Conservation (phyloP, 768 basidiomycete genomes). For the Lactarius vividus region DNA sequence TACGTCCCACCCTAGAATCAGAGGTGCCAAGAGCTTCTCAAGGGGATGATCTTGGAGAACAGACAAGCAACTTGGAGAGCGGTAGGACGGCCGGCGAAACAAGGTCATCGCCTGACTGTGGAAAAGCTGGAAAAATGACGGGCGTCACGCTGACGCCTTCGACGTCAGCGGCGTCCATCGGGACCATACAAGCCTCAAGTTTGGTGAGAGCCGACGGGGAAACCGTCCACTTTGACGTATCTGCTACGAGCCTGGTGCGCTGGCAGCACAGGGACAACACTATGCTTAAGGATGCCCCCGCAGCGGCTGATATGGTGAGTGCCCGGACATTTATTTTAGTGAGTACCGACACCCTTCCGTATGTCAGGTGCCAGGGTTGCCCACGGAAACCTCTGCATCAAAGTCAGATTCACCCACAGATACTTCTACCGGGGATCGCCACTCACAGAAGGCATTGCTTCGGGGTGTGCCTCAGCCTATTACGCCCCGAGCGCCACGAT, state of each 20-base stretch:
- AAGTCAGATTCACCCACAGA: neutral
- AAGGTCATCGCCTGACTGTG: neutral
- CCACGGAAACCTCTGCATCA: neutral
- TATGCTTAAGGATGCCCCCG: neutral
- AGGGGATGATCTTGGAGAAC: neutral
- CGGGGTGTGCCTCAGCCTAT: neutral
- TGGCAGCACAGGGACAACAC: slow-evolving; percentile 19
- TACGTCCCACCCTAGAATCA: neutral
- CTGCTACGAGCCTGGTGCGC: neutral
- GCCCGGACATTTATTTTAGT: neutral
- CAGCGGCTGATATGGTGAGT: neutral
- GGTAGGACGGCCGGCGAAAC: neutral
- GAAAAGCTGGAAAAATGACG: neutral
- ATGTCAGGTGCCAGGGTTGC: neutral
- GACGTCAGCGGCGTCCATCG: neutral
- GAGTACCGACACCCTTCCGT: neutral
- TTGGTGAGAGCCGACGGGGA: neutral
- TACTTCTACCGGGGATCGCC: too few species aligned
- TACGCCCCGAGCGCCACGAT: slow-evolving; percentile 1
- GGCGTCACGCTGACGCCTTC: neutral
- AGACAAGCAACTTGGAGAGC: neutral
- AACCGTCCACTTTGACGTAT: slow-evolving; percentile 1
- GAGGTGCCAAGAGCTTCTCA: neutral
- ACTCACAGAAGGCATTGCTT: neutral
- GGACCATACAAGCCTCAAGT: neutral